Evolutionary conservation across 23 red algal genomes (phyloP), one percentile per base, ranked within the genome.

Genomic region (Agarophyton chilense): DNA sequence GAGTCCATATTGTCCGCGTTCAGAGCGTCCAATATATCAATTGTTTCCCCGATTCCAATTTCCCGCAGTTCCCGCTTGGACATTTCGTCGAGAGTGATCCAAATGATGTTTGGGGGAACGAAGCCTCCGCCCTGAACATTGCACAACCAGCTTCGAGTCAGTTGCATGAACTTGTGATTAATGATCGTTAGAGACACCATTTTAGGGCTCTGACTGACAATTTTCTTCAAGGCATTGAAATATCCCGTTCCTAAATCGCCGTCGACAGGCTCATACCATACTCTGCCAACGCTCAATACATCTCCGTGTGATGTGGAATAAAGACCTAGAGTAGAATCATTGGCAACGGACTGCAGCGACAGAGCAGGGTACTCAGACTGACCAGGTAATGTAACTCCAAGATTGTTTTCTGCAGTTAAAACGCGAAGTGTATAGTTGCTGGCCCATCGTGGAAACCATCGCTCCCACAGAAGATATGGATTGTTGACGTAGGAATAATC

Each of bases 151-250:
- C 78, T 84, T 40, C 57, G 46, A 18, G 91, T 81, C 19, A 87
- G 64, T 41, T 84, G 50, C 46, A 94, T 36, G 53, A 94, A 86
- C 39, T 67, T 52, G 52, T 53, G 51, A 41, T 74, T 94, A 18
- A 94, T 45, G 16, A 94, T 74, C 39, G 91, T 87, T 6, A 94
- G 38, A 16, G 91, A 94, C 25, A 94, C 73, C 82, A 86, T 86
- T n/a, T 17, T 39, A 70, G 82, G 82, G 16, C 50, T 43, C 33
- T 86, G 34, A 45, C 43, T 63, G 65, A 86, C 82, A 24, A 86
- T 86, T n/a, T 53, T 86, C 64, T 86, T 70, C 82, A 86, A 74
- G 2, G 82, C 82, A 36, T 71, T 53, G 26, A 86, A 54, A 24
- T 86, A 86, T 26, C 82, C 62, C 32, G 9, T 22, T 49, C 82